phyloP scores from a whole-genome alignment of 2,329 filamentous ascomycete species.

The Monosporascus sp. region DNA sequence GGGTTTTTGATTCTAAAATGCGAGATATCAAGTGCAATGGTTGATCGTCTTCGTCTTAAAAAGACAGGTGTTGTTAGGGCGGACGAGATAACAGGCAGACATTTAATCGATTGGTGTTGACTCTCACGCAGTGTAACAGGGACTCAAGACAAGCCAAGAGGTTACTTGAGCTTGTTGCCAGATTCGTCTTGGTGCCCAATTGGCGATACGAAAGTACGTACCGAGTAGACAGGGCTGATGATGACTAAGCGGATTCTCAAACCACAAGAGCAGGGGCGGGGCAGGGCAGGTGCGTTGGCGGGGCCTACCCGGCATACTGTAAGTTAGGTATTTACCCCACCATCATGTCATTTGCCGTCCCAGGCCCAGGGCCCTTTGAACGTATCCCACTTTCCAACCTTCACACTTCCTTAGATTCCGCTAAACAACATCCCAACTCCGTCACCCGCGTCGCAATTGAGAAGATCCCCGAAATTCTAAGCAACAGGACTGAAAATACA shows the following conservation, averaged over 20 bases:
- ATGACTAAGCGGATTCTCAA: slow-evolving; percentile 11
- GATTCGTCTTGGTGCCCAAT: slow-evolving; percentile 15
- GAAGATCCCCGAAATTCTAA: no score
- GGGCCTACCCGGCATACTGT: background rate
- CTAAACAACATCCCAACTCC: no score
- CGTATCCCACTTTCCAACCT: background rate
- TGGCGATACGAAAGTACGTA: background rate
- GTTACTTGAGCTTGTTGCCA: slow-evolving; percentile 22
- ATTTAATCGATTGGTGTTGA: background rate
- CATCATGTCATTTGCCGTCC: background rate
- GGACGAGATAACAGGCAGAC: background rate
- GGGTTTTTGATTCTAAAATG: no score
- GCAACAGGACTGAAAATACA: no score
- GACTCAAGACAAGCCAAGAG: background rate
- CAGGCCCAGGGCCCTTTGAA: background rate
- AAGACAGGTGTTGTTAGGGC: background rate
- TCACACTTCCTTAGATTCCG: background rate
- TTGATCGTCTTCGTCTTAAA: background rate
- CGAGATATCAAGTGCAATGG: background rate
- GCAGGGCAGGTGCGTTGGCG: no score
- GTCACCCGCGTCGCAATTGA: no score
- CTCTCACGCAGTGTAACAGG: background rate
- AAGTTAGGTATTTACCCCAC: background rate
- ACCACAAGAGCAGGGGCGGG: no score
- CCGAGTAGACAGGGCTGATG: background rate